Evolutionary conservation across 306 rosid genomes (phyloP), one percentile per base, ranked within the genome.

Genomic region (Senna tora): DNA sequence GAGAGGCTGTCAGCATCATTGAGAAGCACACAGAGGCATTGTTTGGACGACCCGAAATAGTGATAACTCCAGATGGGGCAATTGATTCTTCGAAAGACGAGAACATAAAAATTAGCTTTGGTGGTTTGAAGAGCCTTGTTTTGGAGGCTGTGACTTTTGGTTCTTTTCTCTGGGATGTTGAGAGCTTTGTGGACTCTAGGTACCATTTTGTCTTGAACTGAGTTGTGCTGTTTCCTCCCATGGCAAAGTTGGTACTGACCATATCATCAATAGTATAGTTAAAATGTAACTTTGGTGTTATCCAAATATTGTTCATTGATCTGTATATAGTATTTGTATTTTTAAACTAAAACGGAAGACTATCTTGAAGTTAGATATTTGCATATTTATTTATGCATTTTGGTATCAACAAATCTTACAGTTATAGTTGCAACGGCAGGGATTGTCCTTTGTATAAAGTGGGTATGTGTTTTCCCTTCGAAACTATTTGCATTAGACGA

Each of bases 1-100:
- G 84, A 52, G 99, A 94, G 81, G 96, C 97, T 0, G 84, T 89
- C 64, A 81, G 89, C 89, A 91, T 94, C 77, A 88, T 91, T 32
- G 97, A 94, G 79, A 91, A 91, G 87, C 97, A 94, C 80, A 89
- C 96, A 0, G 96, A 94, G 80, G 96, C 97, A 47, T 79, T 94
- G 81, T 91, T 94, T 81, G 99, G 97, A 69, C 88, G 96, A 75
- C 97, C 99, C 15, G 96, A 86, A 66, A 83, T 89, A 62, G 88
- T 84, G 51, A 69, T 85, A 39, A 89, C 89, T 5, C 91, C 87
- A 14, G 77, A 86, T 52, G 94, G 96, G 55, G 72, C 88, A 21
- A 72, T 91, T 56, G 94, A 92, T 85, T 68, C 90, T 80, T 89
- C 95, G 4, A 85, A 89, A 72, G 97, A 89, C 30, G 91, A 94